Percentiles rank a stretch among this genome's conserved stretches.
These are phyloP conservation scores for Trichoderma atrobrunneum DNA, from an alignment of 2,329 filamentous ascomycete species.

Conservation along the genomic window DNA sequence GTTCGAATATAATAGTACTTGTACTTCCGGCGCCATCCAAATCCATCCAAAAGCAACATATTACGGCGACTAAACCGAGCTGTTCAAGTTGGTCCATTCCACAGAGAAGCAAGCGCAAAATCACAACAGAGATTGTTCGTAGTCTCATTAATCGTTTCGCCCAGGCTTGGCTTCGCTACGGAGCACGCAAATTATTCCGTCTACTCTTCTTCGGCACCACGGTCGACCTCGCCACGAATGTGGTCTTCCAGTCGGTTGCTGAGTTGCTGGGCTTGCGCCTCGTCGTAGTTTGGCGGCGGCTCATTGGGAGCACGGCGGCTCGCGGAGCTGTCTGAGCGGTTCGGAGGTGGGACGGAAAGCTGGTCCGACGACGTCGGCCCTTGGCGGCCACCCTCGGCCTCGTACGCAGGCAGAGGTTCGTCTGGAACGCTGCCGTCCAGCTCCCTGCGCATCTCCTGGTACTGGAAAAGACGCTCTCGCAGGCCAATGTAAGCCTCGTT, in stretches of 20 bases:
- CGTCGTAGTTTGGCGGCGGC: constrained; percentile 87
- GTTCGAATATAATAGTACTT: background rate
- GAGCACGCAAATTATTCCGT: background rate
- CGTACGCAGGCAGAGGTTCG: constrained; percentile 86
- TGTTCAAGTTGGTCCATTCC: background rate
- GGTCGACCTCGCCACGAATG: constrained; percentile 70
- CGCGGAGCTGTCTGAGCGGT: constrained; percentile 37
- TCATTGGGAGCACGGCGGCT: constrained; percentile 58
- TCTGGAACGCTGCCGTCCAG: constrained; percentile 68
- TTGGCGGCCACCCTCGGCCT: constrained; percentile 48
- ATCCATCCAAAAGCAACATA: constrained; percentile 15
- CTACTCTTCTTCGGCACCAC: constrained; percentile 35
- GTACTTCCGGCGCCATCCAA: constrained; percentile 4
- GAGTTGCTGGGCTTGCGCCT: constrained; percentile 73
- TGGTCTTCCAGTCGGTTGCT: constrained; percentile 63
- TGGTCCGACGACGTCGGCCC: constrained; percentile 22
- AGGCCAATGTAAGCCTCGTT: constrained; percentile 78
- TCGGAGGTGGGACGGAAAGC: constrained; percentile 27
- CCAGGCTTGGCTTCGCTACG: constrained; percentile 13
- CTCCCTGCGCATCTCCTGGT: constrained; percentile 69
- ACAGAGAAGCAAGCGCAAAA: constrained; percentile 12
- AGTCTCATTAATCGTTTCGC: constrained; percentile 13
- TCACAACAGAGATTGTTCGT: constrained; percentile 13
- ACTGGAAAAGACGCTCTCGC: constrained; percentile 79
- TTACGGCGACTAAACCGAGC: constrained; percentile 2